Base-by-base conservation (phyloP, 2,329 filamentous ascomycete species). In the Macroventuria anomochaeta region DNA sequence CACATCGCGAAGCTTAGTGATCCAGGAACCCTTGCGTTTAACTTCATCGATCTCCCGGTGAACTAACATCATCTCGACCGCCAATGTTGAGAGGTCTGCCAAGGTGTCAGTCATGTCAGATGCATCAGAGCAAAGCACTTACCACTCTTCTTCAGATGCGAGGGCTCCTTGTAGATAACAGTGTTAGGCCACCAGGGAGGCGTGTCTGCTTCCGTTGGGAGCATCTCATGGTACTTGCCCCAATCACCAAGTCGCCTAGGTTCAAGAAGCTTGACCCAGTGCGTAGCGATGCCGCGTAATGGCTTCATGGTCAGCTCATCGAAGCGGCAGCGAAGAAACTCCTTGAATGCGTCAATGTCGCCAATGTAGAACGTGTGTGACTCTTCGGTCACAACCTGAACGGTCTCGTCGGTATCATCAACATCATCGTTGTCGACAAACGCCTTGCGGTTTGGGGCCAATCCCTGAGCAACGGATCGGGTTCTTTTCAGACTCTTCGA, bases 301-400 rank as follows among this genome's bases (percentile, higher is more conserved):
- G 70, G 68, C 46, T 69, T 73, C 61, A 70, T 67, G 11, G 69
- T 72, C 10, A 72, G 61, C 42, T 72, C 69, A 17, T 63, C 61
- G 21, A 72, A 62, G 2, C 69, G 64, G 12, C 48, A 50, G 1
- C 47, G 52, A 17, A 65, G 63, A 34, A 72, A 72, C n/a, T 39
- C 25, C 32, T 57, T 59, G 25, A 72, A 36, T 0, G 46, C 57
- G 0, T 62, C 48, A 7, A 65, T 31, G 31, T 73, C 63, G 11
- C 64, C 68, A 37, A 73, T 63, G 44, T 65, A 62, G 39, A 73
- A 67, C 2, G 57, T 58, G 12, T 58, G 26, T 0, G 63, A 55
- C 8, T 49, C 34, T 23, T 59, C 56, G 7, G 46, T 59, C 3
- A 55, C 11, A 12, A 61, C 46, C 18, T 38, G 34, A 47, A 52